Evolutionary conservation across 352 stramenopile species (phyloP).

Genomic region (Aphanomyces stellatus): DNA sequence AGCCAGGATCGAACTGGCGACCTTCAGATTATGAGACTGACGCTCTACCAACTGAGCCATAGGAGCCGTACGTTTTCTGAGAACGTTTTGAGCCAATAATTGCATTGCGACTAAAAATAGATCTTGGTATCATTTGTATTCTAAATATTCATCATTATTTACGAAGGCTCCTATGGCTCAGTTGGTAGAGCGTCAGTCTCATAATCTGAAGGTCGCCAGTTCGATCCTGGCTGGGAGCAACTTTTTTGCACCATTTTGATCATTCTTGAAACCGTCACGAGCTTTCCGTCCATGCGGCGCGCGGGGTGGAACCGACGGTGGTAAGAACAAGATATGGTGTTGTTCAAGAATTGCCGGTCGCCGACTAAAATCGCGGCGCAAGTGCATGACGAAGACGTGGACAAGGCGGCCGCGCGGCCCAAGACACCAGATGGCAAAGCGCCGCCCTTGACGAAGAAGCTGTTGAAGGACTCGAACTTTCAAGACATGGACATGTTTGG

Average conservation of each 20-base stretch:
- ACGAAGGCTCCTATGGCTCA: no score
- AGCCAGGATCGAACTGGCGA: no score
- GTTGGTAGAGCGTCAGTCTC: no score
- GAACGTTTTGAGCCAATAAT: no score
- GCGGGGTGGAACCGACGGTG: no score
- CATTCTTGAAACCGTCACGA: background rate
- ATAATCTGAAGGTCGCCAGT: background rate
- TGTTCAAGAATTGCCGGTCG: background rate
- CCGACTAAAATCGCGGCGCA: background rate
- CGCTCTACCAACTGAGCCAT: no score
- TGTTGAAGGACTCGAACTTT: background rate
- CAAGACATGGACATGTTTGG: slow-evolving; percentile 52
- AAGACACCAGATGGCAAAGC: background rate
- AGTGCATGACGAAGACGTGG: background rate
- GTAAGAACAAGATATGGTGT: background rate
- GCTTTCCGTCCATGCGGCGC: no score
- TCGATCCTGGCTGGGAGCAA: background rate
- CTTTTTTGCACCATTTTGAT: background rate
- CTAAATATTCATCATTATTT: no score
- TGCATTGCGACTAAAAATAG: no score
- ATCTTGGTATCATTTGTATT: no score
- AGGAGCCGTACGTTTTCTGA: no score
- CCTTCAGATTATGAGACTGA: no score
- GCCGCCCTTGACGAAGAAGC: background rate
- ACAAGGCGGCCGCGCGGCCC: background rate